A percentile compares a stretch with the other conserved stretches of the same genome.
Evolutionary conservation across 2,329 filamentous ascomycete genomes (phyloP).

Genomic region (Polytolypa hystricis): DNA sequence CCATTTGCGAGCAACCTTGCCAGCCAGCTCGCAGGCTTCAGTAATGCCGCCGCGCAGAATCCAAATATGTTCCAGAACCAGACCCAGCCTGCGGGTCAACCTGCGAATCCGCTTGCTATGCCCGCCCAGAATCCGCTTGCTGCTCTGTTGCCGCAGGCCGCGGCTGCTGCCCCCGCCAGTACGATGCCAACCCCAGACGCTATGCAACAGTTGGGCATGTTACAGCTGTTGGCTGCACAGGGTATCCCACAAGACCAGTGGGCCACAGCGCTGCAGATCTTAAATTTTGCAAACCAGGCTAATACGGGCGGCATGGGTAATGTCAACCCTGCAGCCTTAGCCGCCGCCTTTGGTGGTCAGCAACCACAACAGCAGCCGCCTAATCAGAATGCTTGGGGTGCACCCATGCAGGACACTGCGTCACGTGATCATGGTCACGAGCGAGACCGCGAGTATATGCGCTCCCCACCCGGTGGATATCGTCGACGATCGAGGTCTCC

Average conservation of each 20-base stretch:
- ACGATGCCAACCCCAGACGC: constrained; percentile 32
- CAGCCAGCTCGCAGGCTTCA: constrained; percentile 37
- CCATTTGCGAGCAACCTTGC: constrained; percentile 38
- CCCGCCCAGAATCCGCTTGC: constrained; percentile 29
- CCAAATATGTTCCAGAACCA: constrained; percentile 27
- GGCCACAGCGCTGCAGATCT: constrained; percentile 44
- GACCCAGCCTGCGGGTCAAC: constrained; percentile 21
- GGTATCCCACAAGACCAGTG: constrained; percentile 71
- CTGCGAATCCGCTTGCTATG: constrained; percentile 28
- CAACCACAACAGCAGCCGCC: constrained; percentile 10
- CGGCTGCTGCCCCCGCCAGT: constrained; percentile 19
- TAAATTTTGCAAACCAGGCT: constrained; percentile 30
- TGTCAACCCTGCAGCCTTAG: constrained; percentile 27
- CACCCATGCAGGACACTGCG: constrained; percentile 19
- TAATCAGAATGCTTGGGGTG: constrained; percentile 13
- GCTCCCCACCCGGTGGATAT: constrained; percentile 49
- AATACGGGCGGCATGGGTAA: constrained; percentile 22
- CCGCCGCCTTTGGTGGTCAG: constrained; percentile 31
- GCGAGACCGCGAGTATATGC: constrained; percentile 50
- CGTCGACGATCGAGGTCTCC: constrained; percentile 73
- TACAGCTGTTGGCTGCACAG: constrained; percentile 64
- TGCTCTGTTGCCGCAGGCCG: constrained; percentile 31
- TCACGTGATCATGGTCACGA: constrained; percentile 30
- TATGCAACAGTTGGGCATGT: constrained; percentile 59
- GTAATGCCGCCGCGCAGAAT: constrained; percentile 27